A percentile compares a stretch with the other conserved stretches of the same genome.
Evolutionary conservation across 2,329 filamentous ascomycete genomes (phyloP).

Genomic region (Aquanectria penicillioides): DNA sequence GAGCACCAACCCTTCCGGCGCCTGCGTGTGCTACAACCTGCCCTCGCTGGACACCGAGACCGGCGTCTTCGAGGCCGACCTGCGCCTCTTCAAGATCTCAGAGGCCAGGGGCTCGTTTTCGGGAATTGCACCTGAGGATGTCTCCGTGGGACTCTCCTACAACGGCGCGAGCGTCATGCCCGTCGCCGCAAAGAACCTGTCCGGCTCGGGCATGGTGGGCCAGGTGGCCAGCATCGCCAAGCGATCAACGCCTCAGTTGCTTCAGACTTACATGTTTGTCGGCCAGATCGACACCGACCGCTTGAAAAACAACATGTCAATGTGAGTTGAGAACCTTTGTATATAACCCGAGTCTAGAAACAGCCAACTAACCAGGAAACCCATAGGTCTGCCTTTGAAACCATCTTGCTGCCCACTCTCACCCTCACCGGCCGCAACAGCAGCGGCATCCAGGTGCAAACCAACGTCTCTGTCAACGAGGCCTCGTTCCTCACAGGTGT

Average conservation of each 20-base stretch:
- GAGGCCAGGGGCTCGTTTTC: conserved; percentile 64
- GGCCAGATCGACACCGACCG: conserved; percentile 71
- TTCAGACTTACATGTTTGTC: conserved; percentile 75
- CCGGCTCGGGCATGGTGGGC: conserved; percentile 37
- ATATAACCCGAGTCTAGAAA: conserved; percentile 30
- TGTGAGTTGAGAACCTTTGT: conserved; percentile 61
- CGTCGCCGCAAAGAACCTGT: conserved; percentile 38
- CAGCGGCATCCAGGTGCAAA: conserved; percentile 63
- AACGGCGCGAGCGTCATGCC: conserved; percentile 56
- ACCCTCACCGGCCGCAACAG: conserved; percentile 69
- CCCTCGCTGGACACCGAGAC: conserved; percentile 73
- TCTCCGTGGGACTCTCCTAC: conserved; percentile 66
- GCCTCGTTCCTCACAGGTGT: conserved; percentile 77
- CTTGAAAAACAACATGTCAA: conserved; percentile 65
- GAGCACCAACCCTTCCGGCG: conserved; percentile 78
- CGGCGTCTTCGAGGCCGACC: conserved; percentile 80
- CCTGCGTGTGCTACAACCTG: conserved; percentile 86
- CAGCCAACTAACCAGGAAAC: neutral
- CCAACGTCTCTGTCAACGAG: conserved; percentile 75
- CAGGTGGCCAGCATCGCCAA: conserved; percentile 29
- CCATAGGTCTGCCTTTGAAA: conserved; percentile 66
- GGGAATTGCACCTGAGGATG: conserved; percentile 60
- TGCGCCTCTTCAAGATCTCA: conserved; percentile 78
- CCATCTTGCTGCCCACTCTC: conserved; percentile 74
- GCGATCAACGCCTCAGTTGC: conserved; percentile 49